phyloP scores from a whole-genome alignment of 2,329 filamentous ascomycete genomes.

The Pseudogymnoascus sp. region DNA sequence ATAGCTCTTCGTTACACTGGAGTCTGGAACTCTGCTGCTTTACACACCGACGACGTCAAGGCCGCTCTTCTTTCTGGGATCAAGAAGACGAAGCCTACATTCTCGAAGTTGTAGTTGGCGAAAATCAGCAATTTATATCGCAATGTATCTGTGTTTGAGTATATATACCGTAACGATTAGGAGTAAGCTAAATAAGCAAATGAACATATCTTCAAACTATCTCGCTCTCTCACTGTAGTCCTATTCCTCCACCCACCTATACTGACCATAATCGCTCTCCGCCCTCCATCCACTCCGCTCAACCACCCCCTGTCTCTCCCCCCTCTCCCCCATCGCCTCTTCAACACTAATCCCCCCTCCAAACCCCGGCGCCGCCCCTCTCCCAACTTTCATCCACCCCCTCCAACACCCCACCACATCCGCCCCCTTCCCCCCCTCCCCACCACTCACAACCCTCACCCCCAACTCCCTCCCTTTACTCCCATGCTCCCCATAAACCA shows the following conservation, averaged over 20 bases:
- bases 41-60: slow-evolving; percentile 73
- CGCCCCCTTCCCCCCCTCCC: slow-evolving; percentile 17
- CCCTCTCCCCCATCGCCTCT: slow-evolving; percentile 22
- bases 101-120: slow-evolving; percentile 63
- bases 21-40: slow-evolving; percentile 76
- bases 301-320: slow-evolving; percentile 16
- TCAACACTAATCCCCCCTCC: slow-evolving; percentile 21
- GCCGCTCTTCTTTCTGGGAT: slow-evolving; percentile 67
- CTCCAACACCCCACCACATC: slow-evolving; percentile 21
- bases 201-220: neutral
- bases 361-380: slow-evolving; percentile 18
- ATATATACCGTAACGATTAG: neutral
- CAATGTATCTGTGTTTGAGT: neutral
- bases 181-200: neutral
- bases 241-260: slow-evolving; percentile 14
- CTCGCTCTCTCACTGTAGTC: neutral
- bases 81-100: slow-evolving; percentile 69
- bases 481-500: slow-evolving; percentile 23
- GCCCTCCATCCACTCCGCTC: slow-evolving; percentile 22
- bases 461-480: slow-evolving; percentile 24
- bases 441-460: slow-evolving; percentile 21
- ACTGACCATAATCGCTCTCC: slow-evolving; percentile 17
- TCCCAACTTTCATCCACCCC: slow-evolving; percentile 26
- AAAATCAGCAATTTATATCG: slow-evolving; percentile 1
- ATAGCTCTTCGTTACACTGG: slow-evolving; percentile 69